Percentiles rank a stretch among this genome's conserved stretches.
Conservation (phyloP, 768 basidiomycete species). For the Porphyrellus cyaneotinctus region DNA sequence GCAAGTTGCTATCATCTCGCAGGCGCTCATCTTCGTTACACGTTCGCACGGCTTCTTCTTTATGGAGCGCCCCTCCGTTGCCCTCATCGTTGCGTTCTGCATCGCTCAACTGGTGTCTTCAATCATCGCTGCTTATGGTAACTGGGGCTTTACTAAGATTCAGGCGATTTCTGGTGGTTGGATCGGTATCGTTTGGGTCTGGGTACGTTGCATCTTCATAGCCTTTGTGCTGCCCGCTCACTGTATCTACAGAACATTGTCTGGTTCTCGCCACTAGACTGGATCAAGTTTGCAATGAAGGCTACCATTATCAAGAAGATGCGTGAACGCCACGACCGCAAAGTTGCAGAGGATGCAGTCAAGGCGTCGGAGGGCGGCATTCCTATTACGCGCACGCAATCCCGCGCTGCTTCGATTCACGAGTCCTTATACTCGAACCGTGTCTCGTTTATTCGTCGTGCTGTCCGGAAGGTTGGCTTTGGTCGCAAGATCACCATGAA, state of each 20-base stretch:
- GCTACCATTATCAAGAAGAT: conserved; percentile 83
- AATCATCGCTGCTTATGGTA: conserved; percentile 89
- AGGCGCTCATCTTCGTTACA: conserved; percentile 95
- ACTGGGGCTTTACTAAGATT: conserved; percentile 94
- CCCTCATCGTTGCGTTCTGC: conserved; percentile 87
- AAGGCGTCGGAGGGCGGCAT: conserved; percentile 40
- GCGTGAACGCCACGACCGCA: conserved; percentile 57
- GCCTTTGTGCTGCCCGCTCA: conserved; percentile 8
- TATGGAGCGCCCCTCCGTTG: conserved; percentile 90
- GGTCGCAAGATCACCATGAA: conserved; percentile 75
- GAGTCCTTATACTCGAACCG: conserved; percentile 94
- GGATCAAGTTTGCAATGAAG: conserved; percentile 96
- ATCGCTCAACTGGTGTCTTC: conserved; percentile 92
- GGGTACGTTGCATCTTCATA: conserved; percentile 58
- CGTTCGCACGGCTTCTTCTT: conserved; percentile 95
- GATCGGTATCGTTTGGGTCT: conserved; percentile 97
- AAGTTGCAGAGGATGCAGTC: conserved; percentile 38
- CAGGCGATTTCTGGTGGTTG: conserved; percentile 79
- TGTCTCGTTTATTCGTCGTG: conserved; percentile 88
- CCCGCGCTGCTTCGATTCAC: conserved; percentile 85
- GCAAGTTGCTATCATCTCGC: conserved; percentile 98
- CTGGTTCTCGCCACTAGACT: conserved; percentile 95
- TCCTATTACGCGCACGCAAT: conserved; percentile 81
- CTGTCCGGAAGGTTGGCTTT: conserved; percentile 85
- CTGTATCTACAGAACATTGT: conserved; percentile 65